Conservation (phyloP, 768 basidiomycete genomes). For the Lentinula sp. region DNA sequence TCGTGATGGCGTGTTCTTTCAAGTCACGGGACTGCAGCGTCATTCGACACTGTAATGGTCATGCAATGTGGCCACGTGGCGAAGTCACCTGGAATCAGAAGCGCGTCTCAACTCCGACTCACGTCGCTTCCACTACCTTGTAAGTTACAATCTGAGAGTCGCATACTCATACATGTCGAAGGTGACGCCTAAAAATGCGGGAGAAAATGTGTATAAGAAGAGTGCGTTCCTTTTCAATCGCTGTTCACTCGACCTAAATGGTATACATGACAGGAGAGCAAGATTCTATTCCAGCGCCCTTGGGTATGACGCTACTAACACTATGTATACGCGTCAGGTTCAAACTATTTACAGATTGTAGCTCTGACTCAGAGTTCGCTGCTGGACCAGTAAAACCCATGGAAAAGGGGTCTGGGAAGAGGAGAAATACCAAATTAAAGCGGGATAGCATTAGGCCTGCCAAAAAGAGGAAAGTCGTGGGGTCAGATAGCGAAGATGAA, state of each 20-base stretch:
- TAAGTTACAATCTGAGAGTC: too few relatives aligned
- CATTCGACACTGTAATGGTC: too few relatives aligned
- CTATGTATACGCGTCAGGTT: neutral
- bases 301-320: neutral
- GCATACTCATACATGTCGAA: neutral
- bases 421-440: conserved; percentile 12
- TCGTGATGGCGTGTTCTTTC: too few relatives aligned
- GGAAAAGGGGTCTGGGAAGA: conserved; percentile 20
- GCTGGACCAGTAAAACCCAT: conserved; percentile 22
- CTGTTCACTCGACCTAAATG: neutral
- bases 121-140: too few relatives aligned
- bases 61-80: too few relatives aligned
- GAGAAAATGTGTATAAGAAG: neutral
- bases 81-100: too few relatives aligned
- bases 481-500: neutral
- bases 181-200: neutral
- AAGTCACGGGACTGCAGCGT: too few relatives aligned
- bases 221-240: neutral
- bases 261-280: neutral
- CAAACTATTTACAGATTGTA: conserved; percentile 24
- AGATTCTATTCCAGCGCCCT: conserved; percentile 3
- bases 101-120: too few relatives aligned
- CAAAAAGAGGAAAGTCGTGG: neutral
- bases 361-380: conserved; percentile 47
- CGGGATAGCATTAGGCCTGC: neutral